phyloP scores from a whole-genome alignment of 495 filamentous ascomycete species.

The Lindgomyces ingoldianus region DNA sequence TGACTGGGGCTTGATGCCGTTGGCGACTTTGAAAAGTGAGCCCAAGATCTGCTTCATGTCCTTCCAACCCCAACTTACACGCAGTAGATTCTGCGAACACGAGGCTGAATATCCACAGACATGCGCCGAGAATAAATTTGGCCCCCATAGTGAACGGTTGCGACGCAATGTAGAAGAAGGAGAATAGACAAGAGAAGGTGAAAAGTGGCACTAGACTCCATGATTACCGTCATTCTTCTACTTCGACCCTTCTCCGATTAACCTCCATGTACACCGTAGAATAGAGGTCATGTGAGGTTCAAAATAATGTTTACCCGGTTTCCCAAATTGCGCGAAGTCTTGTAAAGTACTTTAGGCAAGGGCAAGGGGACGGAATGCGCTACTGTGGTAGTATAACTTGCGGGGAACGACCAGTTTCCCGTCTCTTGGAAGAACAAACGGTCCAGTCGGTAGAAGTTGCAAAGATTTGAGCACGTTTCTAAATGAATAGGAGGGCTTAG shows the following conservation, averaged over 20 bases:
- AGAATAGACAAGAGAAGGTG: not conserved
- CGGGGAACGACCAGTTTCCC: not conserved
- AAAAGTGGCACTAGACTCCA: not conserved
- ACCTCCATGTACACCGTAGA: not conserved
- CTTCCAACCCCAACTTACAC: not conserved
- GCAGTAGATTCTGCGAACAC: not conserved
- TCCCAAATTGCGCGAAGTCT: not conserved
- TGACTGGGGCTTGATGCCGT: conserved; percentile 6
- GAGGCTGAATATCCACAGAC: not conserved
- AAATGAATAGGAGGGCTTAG: too few species aligned
- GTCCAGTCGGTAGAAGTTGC: not conserved
- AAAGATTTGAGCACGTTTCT: conserved; percentile 2
- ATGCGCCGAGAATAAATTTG: not conserved
- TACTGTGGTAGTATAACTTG: not conserved
- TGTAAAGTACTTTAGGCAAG: not conserved
- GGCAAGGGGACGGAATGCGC: too few species aligned
- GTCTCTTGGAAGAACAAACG: not conserved
- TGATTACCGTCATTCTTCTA: not conserved
- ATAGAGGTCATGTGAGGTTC: not conserved
- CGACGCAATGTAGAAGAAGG: not conserved
- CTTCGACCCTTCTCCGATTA: not conserved
- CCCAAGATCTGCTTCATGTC: not conserved
- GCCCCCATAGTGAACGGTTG: not conserved
- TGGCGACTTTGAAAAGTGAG: not conserved
- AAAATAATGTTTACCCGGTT: not conserved